Evolutionary conservation across 2,329 filamentous ascomycete species (phyloP).

Genomic region (Corinectria fuckeliana): DNA sequence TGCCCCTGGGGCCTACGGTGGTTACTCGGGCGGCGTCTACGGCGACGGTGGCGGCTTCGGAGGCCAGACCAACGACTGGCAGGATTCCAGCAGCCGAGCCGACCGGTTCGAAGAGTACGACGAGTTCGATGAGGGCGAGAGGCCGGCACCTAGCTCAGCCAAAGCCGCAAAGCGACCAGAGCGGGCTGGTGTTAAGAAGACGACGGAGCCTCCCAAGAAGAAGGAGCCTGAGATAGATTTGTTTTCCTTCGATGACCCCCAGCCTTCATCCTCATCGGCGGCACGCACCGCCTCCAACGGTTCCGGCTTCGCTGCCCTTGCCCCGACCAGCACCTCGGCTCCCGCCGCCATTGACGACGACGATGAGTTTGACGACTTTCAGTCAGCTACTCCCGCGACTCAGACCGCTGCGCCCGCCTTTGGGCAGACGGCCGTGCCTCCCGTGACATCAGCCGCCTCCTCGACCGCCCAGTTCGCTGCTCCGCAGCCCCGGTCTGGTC

Average conservation of each 20-base stretch:
- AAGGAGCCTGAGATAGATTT: slow-evolving; percentile 91
- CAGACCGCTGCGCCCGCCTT: slow-evolving; percentile 50
- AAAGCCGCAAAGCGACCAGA: slow-evolving; percentile 49
- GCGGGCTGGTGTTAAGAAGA: slow-evolving; percentile 46
- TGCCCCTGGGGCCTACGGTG: slow-evolving; percentile 54
- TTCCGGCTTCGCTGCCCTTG: slow-evolving; percentile 55
- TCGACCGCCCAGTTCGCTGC: slow-evolving; percentile 74
- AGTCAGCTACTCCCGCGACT: slow-evolving; percentile 75
- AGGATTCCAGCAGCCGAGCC: slow-evolving; percentile 62
- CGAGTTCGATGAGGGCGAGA: slow-evolving; percentile 82
- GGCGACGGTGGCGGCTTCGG: slow-evolving; percentile 96
- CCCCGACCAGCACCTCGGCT: slow-evolving; percentile 31
- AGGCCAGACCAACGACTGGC: slow-evolving; percentile 75
- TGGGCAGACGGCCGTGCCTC: slow-evolving; percentile 52
- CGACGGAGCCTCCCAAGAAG: slow-evolving; percentile 72
- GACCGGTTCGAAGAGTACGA: slow-evolving; percentile 97
- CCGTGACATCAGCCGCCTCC: slow-evolving; percentile 59
- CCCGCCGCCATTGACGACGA: slow-evolving; percentile 65
- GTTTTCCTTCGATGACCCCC: slow-evolving; percentile 87
- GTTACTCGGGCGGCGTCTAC: slow-evolving; percentile 77
- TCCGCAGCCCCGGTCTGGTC: slow-evolving; percentile 84
- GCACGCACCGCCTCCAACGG: slow-evolving; percentile 54
- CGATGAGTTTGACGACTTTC: slow-evolving; percentile 97
- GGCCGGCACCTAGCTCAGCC: slow-evolving; percentile 54
- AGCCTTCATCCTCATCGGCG: slow-evolving; percentile 54